Conservation (phyloP, 2,329 filamentous ascomycete species). For the Torrubiellomyces zombiae region DNA sequence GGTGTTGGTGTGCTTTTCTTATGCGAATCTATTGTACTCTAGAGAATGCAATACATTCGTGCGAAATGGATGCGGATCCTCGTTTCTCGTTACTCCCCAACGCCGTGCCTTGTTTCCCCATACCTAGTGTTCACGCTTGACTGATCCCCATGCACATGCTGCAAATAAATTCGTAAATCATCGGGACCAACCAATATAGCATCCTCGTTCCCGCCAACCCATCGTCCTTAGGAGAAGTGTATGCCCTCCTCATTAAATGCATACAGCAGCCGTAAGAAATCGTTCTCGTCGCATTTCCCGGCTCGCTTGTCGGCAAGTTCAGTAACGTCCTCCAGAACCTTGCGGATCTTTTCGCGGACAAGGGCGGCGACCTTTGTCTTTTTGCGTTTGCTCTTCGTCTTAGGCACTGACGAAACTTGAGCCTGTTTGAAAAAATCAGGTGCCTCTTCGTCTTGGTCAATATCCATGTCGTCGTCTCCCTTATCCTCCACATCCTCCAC, state of each 20-base stretch:
- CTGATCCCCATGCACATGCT: too few species aligned
- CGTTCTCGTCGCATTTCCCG: conserved; percentile 79
- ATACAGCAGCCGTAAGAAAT: conserved; percentile 65
- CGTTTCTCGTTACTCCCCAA: too few species aligned
- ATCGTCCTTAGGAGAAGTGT: conserved; percentile 75
- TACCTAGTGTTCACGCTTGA: too few species aligned
- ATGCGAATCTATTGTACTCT: too few species aligned
- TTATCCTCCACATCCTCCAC: conserved; percentile 22
- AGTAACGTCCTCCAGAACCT: conserved; percentile 68
- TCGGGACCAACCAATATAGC: too few species aligned
- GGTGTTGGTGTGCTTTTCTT: too few species aligned
- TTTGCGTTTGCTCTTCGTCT: conserved; percentile 53
- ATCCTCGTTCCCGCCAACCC: too few species aligned
- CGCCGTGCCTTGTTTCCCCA: too few species aligned
- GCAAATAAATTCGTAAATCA: too few species aligned
- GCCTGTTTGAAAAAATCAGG: conserved; percentile 70
- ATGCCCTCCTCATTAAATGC: conserved; percentile 87
- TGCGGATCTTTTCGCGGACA: conserved; percentile 73
- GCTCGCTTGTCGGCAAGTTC: conserved; percentile 66
- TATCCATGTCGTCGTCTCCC: conserved; percentile 31
- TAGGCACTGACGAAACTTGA: conserved; percentile 24
- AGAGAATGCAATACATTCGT: too few species aligned
- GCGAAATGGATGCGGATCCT: too few species aligned
- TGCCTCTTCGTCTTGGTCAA: conserved; percentile 55
- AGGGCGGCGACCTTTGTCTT: conserved; percentile 67